phyloP scores from a whole-genome alignment of 345 rosid species.

The Lumnitzera racemosa region DNA sequence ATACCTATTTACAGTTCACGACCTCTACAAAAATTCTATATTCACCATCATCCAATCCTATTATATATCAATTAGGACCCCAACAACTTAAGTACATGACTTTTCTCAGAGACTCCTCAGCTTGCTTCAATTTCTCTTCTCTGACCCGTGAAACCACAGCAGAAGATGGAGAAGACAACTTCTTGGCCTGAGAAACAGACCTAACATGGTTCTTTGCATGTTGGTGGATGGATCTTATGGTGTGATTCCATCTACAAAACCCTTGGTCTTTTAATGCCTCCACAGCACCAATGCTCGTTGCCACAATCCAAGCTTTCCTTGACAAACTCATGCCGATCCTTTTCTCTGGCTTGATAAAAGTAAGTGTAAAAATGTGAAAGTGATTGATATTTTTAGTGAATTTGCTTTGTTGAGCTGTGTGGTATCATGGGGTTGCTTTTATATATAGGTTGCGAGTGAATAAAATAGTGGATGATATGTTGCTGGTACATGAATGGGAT shows the following conservation, averaged over 20 bases:
- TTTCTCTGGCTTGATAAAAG: neutral
- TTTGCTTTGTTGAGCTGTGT: no score
- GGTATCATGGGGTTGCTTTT: no score
- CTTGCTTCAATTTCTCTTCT: slow-evolving; percentile 10
- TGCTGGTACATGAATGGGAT: no score
- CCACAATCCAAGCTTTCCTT: slow-evolving; percentile 30
- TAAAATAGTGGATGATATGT: no score
- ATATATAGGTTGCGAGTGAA: no score
- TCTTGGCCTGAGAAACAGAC: slow-evolving; percentile 22
- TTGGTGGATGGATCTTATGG: slow-evolving; percentile 24
- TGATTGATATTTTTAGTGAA: neutral
- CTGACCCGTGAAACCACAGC: neutral
- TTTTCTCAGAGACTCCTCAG: slow-evolving; percentile 39
- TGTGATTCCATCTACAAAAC: slow-evolving; percentile 30
- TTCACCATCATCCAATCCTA: no score
- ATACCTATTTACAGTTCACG: no score
- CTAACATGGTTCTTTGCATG: slow-evolving; percentile 19
- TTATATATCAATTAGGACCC: slow-evolving; percentile 22
- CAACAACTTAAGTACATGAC: slow-evolving; percentile 60
- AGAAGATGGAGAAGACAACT: slow-evolving; percentile 16
- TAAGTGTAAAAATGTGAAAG: neutral
- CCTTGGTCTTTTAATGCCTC: slow-evolving; percentile 39
- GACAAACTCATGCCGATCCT: slow-evolving; percentile 16
- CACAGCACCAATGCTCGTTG: slow-evolving; percentile 25
- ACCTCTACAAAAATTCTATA: no score